These are phyloP conservation scores for Westerdykella sp. DNA, from an alignment of 2,329 filamentous ascomycete species.

Conservation along the genomic window DNA sequence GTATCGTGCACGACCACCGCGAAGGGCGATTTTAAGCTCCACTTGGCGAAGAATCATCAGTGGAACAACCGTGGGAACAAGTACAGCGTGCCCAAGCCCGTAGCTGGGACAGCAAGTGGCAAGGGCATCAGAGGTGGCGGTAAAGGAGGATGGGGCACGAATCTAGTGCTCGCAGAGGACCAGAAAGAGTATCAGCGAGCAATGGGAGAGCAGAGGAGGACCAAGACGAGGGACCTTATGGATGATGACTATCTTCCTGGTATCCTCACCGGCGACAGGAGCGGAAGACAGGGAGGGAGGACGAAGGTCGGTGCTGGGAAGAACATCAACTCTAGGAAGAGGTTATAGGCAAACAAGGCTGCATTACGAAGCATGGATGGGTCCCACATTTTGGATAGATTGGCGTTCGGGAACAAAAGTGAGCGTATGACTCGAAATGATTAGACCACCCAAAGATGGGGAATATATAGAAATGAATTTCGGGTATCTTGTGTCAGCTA, in stretches of 20 bases:
- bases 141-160: constrained; percentile 78
- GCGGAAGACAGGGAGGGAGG: constrained; percentile 55
- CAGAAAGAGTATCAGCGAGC: constrained; percentile 83
- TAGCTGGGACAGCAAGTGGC: constrained; percentile 72
- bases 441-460: background rate
- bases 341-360: constrained; percentile 17
- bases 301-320: constrained; percentile 78
- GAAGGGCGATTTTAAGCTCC: constrained; percentile 73
- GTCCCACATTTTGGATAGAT: background rate
- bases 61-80: constrained; percentile 91
- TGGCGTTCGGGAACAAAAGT: background rate
- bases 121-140: constrained; percentile 66
- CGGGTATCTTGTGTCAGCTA: background rate
- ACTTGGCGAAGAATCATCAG: constrained; percentile 91
- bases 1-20: constrained; percentile 79
- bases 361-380: background rate
- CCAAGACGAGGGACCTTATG: constrained; percentile 77
- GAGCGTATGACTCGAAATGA: background rate
- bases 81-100: constrained; percentile 87
- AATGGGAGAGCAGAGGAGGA: constrained; percentile 57
- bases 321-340: constrained; percentile 76
- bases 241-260: constrained; percentile 87
- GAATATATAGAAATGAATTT: background rate
- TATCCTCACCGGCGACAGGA: constrained; percentile 75
- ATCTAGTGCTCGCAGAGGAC: constrained; percentile 83